Base-by-base conservation (phyloP, 345 rosid species). In the Balakata baccata region DNA sequence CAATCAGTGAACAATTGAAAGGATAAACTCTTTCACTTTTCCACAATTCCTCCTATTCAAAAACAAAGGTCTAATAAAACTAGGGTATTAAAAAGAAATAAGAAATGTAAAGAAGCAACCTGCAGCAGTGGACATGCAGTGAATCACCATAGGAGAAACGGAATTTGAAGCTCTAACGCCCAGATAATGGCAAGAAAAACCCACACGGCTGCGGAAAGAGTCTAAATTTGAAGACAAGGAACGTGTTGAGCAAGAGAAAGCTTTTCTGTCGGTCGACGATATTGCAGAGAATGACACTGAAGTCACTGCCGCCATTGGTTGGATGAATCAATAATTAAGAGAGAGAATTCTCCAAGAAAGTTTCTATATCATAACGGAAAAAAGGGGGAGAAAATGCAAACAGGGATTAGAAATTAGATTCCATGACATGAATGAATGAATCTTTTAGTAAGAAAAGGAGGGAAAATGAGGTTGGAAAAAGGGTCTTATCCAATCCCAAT, bases 241-340 rank as follows among this genome's bases (percentile, higher is more conserved):
- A 51, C 83, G 84, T 51, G 82, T 71, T 49, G 79, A 76, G 11
- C 84, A 20, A 64, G 82, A 67, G 49, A 79, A 81, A 70, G 66
- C 54, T 71, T 83, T 83, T 20, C 85, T 77, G 7, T 85, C 83
- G 20, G 68, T 46, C n/a, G 76, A 62, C 11, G 90, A 75, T 14
- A 94, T 71, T 7, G 95, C 88, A 51, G 95, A 74, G 71, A 90
- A 89, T n/a, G 93, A 91, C 39, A 92, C 78, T 14, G 91, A 89
- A 80, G 90, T 78, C 51, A 88, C 83, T 22, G 94, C 84, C 68
- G 97, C 97, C 92, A 89, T 88, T 79, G 1, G 5, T 16, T 43
- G 46, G 1, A 43, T 1, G 46, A 43, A 43, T 43, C 13, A 37
- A 50, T 45, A 16, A 12, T n/a, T 18, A 46, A 46, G 59, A 17